Conservation (phyloP, 306 rosid genomes). For the Begonia peltatifolia region DNA sequence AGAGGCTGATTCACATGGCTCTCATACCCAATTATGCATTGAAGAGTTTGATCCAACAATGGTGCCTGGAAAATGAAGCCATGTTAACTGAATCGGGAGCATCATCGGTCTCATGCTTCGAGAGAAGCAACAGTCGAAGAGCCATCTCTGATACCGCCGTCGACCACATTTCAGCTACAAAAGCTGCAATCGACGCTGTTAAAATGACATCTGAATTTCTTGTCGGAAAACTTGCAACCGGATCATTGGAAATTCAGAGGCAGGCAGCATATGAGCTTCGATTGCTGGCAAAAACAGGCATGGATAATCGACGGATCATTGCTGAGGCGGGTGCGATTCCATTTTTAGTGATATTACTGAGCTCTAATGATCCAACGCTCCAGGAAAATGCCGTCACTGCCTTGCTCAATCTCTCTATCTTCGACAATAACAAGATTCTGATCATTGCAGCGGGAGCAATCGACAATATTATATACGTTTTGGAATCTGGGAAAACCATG, state of each 20-base stretch:
- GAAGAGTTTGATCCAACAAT: slow-evolving; percentile 69
- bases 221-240: slow-evolving; percentile 90
- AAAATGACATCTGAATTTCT: slow-evolving; percentile 90
- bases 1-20: slow-evolving; percentile 79
- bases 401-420: slow-evolving; percentile 71
- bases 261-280: slow-evolving; percentile 89
- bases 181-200: slow-evolving; percentile 59
- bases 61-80: slow-evolving; percentile 57
- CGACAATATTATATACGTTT: slow-evolving; percentile 49
- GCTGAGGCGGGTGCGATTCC: slow-evolving; percentile 96
- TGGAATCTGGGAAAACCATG: slow-evolving; percentile 67
- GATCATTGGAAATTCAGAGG: slow-evolving; percentile 66
- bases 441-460: slow-evolving; percentile 82
- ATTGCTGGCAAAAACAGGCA: slow-evolving; percentile 66
- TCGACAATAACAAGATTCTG: slow-evolving; percentile 64
- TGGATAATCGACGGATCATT: slow-evolving; percentile 58
- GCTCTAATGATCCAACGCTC: slow-evolving; percentile 55
- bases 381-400: slow-evolving; percentile 86
- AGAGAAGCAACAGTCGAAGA: slow-evolving; percentile 26
- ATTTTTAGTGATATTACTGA: slow-evolving; percentile 50
- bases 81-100: slow-evolving; percentile 16
- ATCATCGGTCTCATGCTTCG: slow-evolving; percentile 14
- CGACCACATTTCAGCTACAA: slow-evolving; percentile 59
- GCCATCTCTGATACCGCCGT: slow-evolving; percentile 19
- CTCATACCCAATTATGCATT: slow-evolving; percentile 79